Evolutionary conservation across 352 stramenopile genomes (phyloP).

Genomic region (Halophytophthora polymorphica): DNA sequence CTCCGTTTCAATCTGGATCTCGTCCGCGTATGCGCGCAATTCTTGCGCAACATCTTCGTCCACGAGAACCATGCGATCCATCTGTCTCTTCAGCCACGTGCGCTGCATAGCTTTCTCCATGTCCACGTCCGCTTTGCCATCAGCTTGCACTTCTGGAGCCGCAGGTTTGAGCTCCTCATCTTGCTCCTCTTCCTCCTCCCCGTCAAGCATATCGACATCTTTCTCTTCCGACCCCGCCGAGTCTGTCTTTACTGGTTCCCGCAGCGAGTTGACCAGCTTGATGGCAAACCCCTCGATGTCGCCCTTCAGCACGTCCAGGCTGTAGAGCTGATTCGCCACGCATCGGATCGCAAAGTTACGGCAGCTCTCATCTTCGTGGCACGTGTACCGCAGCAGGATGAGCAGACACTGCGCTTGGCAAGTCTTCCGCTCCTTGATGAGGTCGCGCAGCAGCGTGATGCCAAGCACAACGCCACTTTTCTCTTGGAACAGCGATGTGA

Average conservation of each 20-base stretch:
- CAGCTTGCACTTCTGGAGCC: background rate
- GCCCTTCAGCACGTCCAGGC: conserved; percentile 42
- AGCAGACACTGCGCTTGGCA: conserved; percentile 49
- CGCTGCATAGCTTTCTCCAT: conserved; percentile 3
- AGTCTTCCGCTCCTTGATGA: conserved; percentile 59
- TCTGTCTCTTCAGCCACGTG: conserved; percentile 26
- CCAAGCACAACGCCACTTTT: conserved; percentile 63
- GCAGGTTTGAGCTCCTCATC: conserved; percentile 2
- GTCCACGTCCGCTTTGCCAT: conserved; percentile 6
- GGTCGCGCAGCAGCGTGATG: conserved; percentile 68
- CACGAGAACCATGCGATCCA: conserved; percentile 21
- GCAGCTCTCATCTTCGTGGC: conserved; percentile 59
- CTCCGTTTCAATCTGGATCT: conserved; percentile 36
- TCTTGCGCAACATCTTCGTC: conserved; percentile 26
- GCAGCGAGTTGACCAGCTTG: conserved; percentile 52
- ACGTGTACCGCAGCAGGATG: conserved; percentile 70
- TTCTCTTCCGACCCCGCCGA: conserved; percentile 12
- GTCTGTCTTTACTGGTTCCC: conserved; percentile 14
- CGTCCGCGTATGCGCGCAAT: conserved; percentile 38
- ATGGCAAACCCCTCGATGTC: conserved; percentile 65
- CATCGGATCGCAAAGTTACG: conserved; percentile 73
- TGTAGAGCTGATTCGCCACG: conserved; percentile 78
- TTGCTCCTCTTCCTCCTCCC: conserved; percentile 8
- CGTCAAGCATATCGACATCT: conserved; percentile 26
- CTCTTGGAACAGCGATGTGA: conserved; percentile 48